Conservation (phyloP, 2,329 filamentous ascomycete species). For the Colletotrichum sp. region DNA sequence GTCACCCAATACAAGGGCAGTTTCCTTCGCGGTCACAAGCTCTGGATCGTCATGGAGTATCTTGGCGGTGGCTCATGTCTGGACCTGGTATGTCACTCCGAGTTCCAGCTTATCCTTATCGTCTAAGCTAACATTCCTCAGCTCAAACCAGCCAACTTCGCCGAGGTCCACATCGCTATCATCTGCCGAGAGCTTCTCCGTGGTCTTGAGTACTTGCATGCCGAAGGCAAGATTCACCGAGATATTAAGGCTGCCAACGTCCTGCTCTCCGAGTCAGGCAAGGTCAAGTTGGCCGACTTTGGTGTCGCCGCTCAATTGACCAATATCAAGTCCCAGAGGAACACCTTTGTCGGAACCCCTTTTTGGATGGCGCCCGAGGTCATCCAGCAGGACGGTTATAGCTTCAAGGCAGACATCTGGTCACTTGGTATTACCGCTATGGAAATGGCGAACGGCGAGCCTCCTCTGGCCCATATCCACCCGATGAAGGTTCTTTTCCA, state of each 20-base stretch:
- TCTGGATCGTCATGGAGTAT: slow-evolving; percentile 99
- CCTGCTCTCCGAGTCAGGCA: slow-evolving; percentile 86
- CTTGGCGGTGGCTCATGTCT: slow-evolving; percentile 93
- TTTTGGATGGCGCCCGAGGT: slow-evolving; percentile 98
- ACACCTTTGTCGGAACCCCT: slow-evolving; percentile 96
- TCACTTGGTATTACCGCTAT: slow-evolving; percentile 91
- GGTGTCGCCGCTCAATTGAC: slow-evolving; percentile 95
- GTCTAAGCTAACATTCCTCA: slow-evolving; percentile 44
- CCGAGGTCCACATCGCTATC: slow-evolving; percentile 90
- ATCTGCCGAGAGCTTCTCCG: slow-evolving; percentile 89
- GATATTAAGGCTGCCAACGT: slow-evolving; percentile 98
- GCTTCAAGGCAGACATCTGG: slow-evolving; percentile 94
- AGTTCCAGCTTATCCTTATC: slow-evolving; percentile 20
- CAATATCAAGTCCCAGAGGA: slow-evolving; percentile 95
- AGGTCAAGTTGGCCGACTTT: slow-evolving; percentile 96
- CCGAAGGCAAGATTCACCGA: slow-evolving; percentile 92
- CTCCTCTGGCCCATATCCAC: slow-evolving; percentile 83
- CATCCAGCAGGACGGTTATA: slow-evolving; percentile 82
- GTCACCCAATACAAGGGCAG: slow-evolving; percentile 97
- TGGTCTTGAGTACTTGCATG: slow-evolving; percentile 91
- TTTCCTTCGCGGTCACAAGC: slow-evolving; percentile 92
- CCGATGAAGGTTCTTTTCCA: slow-evolving; percentile 94
- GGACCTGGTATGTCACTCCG: slow-evolving; percentile 73
- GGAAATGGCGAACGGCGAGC: slow-evolving; percentile 86
- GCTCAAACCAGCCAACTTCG: slow-evolving; percentile 90